phyloP scores from a whole-genome alignment of 2,329 filamentous ascomycete genomes.

The Cladosporium sp. region DNA sequence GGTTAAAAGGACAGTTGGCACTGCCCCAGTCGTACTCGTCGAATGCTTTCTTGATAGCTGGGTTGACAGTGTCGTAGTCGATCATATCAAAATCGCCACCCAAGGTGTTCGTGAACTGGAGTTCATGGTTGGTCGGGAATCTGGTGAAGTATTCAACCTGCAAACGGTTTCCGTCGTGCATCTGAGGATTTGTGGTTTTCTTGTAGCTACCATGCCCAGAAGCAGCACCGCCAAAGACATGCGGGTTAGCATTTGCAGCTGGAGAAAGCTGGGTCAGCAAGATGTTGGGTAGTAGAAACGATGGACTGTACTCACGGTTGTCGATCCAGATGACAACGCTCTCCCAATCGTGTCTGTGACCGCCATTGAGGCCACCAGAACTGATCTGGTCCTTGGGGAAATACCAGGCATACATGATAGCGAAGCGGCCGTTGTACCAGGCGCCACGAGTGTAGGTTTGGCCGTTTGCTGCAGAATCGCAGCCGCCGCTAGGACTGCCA shows the following conservation, averaged over 20 bases:
- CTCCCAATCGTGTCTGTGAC: constrained; percentile 6
- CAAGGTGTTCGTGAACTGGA: neutral
- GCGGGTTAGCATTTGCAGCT: constrained; percentile 1
- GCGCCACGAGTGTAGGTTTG: neutral
- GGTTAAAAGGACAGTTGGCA: neutral
- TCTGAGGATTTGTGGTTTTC: neutral
- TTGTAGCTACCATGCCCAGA: neutral
- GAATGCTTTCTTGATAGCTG: neutral
- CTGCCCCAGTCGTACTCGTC: neutral
- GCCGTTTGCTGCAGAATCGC: neutral
- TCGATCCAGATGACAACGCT: constrained; percentile 8
- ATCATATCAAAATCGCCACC: neutral
- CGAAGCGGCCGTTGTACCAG: neutral
- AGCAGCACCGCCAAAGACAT: neutral
- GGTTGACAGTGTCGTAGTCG: constrained; percentile 1
- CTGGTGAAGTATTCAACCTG: constrained; percentile 9
- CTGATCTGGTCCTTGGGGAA: constrained; percentile 3
- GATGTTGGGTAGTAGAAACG: neutral
- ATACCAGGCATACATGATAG: constrained; percentile 12
- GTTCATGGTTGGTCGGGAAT: constrained; percentile 11
- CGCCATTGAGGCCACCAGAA: neutral
- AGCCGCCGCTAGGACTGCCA: neutral
- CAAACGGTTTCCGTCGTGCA: neutral
- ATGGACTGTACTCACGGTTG: neutral
- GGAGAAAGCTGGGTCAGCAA: neutral